Evolutionary conservation across 2,329 filamentous ascomycete genomes (phyloP).

Genomic region (Fusarium sp.): DNA sequence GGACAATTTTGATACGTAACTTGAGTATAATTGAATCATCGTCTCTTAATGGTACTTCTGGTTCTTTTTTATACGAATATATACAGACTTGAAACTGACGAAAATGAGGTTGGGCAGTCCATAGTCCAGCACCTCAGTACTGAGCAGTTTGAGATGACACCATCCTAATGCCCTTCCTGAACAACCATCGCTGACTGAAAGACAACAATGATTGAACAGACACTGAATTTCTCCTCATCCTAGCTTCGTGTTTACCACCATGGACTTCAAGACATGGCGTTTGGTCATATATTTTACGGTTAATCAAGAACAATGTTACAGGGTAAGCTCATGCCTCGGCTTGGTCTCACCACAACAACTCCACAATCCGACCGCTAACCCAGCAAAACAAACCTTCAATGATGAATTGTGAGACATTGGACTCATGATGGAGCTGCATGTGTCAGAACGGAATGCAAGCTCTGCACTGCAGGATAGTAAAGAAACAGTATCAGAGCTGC

Average conservation of each 20-base stretch:
- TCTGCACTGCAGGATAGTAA: not conserved
- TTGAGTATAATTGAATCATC: not conserved
- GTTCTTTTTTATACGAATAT: not conserved
- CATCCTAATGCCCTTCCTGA: not conserved
- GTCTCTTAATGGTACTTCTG: not conserved
- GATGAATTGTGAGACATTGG: not conserved
- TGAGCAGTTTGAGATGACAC: not conserved
- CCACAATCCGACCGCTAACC: not conserved
- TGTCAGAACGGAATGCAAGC: not conserved
- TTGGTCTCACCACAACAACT: not conserved
- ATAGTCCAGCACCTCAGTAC: not conserved
- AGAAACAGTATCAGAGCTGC: not conserved
- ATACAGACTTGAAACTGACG: not conserved
- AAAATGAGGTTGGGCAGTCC: not conserved
- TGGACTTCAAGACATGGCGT: not conserved
- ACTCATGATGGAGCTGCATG: not conserved
- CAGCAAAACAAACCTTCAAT: not conserved
- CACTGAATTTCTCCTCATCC: not conserved
- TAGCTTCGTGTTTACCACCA: not conserved
- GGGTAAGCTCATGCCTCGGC: slow-evolving; percentile 20
- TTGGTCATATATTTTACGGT: not conserved
- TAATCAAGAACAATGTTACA: not conserved
- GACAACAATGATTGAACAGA: not conserved
- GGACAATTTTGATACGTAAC: not conserved
- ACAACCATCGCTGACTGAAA: not conserved